A percentile compares a stretch with the other conserved stretches of the same genome.
Evolutionary conservation across 2,329 filamentous ascomycete species (phyloP).

Genomic region (Aspergillus neoniger): DNA sequence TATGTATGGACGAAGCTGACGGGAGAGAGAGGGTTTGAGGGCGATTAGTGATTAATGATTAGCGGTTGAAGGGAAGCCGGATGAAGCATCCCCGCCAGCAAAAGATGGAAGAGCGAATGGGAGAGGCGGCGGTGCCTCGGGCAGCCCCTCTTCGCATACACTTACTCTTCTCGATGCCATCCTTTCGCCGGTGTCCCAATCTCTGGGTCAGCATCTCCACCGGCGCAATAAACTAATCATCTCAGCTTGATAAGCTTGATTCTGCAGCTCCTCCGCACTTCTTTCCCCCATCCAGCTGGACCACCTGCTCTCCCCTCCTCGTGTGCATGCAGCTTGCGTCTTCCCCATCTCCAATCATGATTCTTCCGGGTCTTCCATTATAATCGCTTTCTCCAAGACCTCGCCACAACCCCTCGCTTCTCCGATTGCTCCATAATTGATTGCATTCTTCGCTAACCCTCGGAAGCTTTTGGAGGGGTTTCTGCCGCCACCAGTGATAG

Average conservation of each 20-base stretch:
- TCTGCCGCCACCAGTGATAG: neutral
- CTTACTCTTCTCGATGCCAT: slow-evolving; percentile 33
- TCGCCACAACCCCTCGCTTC: neutral
- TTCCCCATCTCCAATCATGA: neutral
- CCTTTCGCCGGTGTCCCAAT: neutral
- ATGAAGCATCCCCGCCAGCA: slow-evolving; percentile 18
- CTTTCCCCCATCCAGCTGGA: neutral
- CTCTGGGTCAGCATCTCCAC: neutral
- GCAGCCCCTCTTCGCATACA: slow-evolving; percentile 31
- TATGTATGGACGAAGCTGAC: slow-evolving; percentile 2
- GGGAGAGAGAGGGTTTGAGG: neutral
- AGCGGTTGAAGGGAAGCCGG: neutral
- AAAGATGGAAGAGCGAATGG: slow-evolving; percentile 24
- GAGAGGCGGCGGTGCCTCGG: neutral
- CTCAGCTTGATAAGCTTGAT: too few species aligned
- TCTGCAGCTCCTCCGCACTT: neutral
- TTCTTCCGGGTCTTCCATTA: neutral
- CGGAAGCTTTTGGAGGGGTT: neutral
- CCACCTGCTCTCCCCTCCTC: neutral
- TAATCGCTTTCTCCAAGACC: too few species aligned
- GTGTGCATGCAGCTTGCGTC: neutral
- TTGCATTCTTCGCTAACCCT: neutral
- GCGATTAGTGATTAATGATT: slow-evolving; percentile 8
- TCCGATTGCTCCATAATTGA: neutral
- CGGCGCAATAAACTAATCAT: too few species aligned